Conservation (phyloP, 345 rosid species). For the Mercurialis annua region DNA sequence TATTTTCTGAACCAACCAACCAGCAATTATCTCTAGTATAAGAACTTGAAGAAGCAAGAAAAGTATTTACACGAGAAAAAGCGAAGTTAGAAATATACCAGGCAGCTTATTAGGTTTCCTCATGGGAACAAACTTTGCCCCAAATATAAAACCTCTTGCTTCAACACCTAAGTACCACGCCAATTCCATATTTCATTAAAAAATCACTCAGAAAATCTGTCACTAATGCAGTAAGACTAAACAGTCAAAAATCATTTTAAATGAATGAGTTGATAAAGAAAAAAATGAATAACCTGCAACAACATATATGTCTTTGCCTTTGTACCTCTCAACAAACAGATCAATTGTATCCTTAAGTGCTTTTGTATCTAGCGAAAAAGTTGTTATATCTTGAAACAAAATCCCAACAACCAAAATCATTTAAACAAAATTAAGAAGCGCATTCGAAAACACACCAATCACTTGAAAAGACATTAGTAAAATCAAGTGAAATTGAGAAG, state of each 20-base stretch:
- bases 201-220: no score
- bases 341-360: constrained; percentile 77
- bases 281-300: no score
- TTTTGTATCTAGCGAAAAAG: constrained; percentile 62
- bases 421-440: no score
- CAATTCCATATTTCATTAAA: neutral
- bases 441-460: no score
- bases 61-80: neutral
- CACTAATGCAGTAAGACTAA: neutral
- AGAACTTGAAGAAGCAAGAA: no score
- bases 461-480: neutral
- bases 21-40: neutral
- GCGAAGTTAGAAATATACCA: constrained; percentile 37
- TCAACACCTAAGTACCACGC: constrained; percentile 59
- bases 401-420: constrained; percentile 55
- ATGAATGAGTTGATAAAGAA: no score
- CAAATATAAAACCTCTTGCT: constrained; percentile 98
- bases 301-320: constrained; percentile 55
- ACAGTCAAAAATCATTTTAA: no score
- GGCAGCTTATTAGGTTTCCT: constrained; percentile 97
- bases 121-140: constrained; percentile 97
- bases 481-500: neutral
- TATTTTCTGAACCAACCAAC: neutral
- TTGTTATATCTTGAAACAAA: constrained; percentile 84
- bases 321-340: constrained; percentile 82